Conservation (phyloP, 2,329 filamentous ascomycete genomes). For the Thielaviopsis euricoi region DNA sequence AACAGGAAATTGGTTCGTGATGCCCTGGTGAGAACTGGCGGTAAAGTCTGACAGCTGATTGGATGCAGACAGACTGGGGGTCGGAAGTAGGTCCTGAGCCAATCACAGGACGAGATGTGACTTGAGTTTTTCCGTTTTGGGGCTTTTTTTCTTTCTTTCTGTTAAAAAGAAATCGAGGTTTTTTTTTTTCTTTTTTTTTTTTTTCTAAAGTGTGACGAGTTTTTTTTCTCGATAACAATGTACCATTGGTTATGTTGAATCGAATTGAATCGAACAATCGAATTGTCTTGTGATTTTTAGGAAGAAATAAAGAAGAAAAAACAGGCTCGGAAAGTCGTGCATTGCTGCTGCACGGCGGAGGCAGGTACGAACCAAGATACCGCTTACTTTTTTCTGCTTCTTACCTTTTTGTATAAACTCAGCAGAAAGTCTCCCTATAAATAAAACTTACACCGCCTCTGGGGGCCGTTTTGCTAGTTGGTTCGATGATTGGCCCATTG, state of each 20-base stretch:
- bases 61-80: background rate
- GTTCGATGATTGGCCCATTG: too few relatives aligned
- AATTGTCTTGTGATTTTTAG: too few relatives aligned
- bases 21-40: background rate
- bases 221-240: background rate
- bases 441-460: too few relatives aligned
- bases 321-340: background rate
- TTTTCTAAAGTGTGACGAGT: background rate
- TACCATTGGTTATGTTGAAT: too few relatives aligned
- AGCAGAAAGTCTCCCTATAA: too few relatives aligned
- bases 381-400: too few relatives aligned
- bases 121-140: background rate
- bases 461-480: too few relatives aligned
- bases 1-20: background rate
- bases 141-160: background rate
- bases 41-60: background rate
- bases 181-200: background rate
- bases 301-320: background rate
- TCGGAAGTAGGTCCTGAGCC: background rate
- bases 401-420: too few relatives aligned
- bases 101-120: background rate
- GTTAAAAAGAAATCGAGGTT: too few relatives aligned
- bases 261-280: too few relatives aligned
- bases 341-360: background rate
- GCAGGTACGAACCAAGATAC: background rate